A percentile compares a stretch with the other conserved stretches of the same genome.
Evolutionary conservation across 306 rosid species (phyloP).

Genomic region (Acacia acuminata): DNA sequence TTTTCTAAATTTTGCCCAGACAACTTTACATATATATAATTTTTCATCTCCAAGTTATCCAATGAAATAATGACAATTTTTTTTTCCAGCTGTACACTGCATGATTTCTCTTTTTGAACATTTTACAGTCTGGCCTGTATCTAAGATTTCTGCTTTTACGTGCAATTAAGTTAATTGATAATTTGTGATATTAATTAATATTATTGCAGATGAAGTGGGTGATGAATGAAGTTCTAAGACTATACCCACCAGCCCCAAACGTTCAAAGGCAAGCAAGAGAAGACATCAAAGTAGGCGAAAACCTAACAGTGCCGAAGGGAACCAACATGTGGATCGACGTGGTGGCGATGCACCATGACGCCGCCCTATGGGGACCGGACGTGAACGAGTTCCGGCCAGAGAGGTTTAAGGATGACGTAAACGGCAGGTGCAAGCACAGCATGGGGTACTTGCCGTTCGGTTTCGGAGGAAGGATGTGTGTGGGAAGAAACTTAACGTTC

Average conservation of each 20-base stretch:
- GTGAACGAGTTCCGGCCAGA: constrained; percentile 74
- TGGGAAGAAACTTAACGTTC: constrained; percentile 77
- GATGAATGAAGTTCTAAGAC: constrained; percentile 82
- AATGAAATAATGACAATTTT: background rate
- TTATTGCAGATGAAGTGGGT: constrained; percentile 89
- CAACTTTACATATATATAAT: background rate
- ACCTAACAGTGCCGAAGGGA: constrained; percentile 62
- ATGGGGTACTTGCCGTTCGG: constrained; percentile 94
- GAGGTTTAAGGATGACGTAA: constrained; percentile 55
- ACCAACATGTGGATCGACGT: constrained; percentile 91
- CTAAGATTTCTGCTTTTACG: background rate
- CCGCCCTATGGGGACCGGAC: constrained; percentile 70
- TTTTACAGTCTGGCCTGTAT: background rate
- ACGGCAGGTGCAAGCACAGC: constrained; percentile 84
- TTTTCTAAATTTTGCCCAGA: background rate
- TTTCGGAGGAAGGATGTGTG: constrained; percentile 95
- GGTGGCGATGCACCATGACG: constrained; percentile 89
- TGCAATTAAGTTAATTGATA: background rate
- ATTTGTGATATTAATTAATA: background rate
- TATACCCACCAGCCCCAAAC: constrained; percentile 91
- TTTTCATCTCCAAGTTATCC: background rate
- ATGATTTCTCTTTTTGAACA: background rate
- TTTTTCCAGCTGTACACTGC: background rate
- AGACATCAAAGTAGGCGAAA: constrained; percentile 54
- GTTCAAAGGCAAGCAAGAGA: constrained; percentile 87